Percentiles rank a stretch among this genome's conserved stretches.
phyloP scores from a whole-genome alignment of 306 rosid species.

The Fagus sylvatica region DNA sequence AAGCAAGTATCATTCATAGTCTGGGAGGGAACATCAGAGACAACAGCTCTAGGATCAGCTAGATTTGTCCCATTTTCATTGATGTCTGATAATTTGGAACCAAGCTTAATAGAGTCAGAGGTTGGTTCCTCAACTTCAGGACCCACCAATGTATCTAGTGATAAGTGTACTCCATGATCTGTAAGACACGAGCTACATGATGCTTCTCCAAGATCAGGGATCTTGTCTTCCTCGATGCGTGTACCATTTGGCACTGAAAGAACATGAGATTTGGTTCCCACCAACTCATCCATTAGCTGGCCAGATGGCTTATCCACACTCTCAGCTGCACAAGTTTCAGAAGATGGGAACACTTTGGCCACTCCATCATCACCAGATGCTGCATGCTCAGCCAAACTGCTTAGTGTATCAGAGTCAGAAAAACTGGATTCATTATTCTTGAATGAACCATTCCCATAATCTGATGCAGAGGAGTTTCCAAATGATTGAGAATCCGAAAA shows the following conservation, averaged over 20 bases:
- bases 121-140: slow-evolving; percentile 38
- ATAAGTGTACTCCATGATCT: slow-evolving; percentile 40
- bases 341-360: slow-evolving; percentile 36
- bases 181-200: slow-evolving; percentile 36
- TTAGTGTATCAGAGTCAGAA: slow-evolving; percentile 47
- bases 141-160: slow-evolving; percentile 23
- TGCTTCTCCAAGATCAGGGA: slow-evolving; percentile 38
- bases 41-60: slow-evolving; percentile 38
- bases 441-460: slow-evolving; percentile 55
- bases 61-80: slow-evolving; percentile 34
- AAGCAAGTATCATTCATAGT: slow-evolving; percentile 33
- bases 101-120: slow-evolving; percentile 20
- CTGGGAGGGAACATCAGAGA: slow-evolving; percentile 31
- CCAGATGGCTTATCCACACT: slow-evolving; percentile 36
- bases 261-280: slow-evolving; percentile 27
- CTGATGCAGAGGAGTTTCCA: slow-evolving; percentile 62
- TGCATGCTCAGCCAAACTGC: slow-evolving; percentile 49
- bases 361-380: slow-evolving; percentile 40
- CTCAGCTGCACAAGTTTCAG: slow-evolving; percentile 41
- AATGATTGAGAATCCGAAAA: slow-evolving; percentile 63
- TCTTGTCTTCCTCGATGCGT: slow-evolving; percentile 34
- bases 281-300: slow-evolving; percentile 34
- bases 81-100: slow-evolving; percentile 31
- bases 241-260: slow-evolving; percentile 32
- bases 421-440: slow-evolving; percentile 51